phyloP scores from a whole-genome alignment of 768 basidiomycete species.

The Strobilomyces confusus region DNA sequence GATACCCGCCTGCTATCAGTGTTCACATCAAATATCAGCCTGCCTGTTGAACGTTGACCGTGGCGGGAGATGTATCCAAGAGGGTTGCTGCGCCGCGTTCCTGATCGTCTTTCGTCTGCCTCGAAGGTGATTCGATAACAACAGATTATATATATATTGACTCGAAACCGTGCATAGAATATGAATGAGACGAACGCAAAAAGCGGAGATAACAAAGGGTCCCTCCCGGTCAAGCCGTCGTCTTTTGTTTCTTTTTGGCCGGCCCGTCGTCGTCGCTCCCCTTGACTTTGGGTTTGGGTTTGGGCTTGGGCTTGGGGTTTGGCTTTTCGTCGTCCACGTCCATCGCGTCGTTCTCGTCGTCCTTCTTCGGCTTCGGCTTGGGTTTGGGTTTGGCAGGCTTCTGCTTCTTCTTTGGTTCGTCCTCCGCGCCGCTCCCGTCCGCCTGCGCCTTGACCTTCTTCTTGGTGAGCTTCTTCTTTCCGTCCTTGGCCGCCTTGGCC shows the following conservation, averaged over 20 bases:
- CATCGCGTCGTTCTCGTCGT: slow-evolving; percentile 45
- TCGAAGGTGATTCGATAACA: too few species aligned
- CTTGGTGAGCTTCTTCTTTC: slow-evolving; percentile 35
- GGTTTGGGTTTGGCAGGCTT: slow-evolving; percentile 39
- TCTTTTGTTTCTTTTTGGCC: slow-evolving; percentile 76
- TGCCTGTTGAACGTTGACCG: too few species aligned
- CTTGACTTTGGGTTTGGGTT: slow-evolving; percentile 36
- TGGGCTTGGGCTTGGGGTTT: slow-evolving; percentile 39
- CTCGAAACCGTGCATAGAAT: too few species aligned
- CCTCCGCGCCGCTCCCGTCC: slow-evolving; percentile 39
- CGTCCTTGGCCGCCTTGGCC: slow-evolving; percentile 35
- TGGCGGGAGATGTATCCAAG: too few species aligned
- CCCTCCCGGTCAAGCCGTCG: slow-evolving; percentile 32
- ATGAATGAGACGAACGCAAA: too few species aligned
- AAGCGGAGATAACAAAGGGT: too few species aligned
- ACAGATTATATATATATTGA: too few species aligned
- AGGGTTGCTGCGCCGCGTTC: too few species aligned
- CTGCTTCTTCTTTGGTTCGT: slow-evolving; percentile 50
- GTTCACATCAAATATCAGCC: too few species aligned
- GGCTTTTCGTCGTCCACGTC: slow-evolving; percentile 44
- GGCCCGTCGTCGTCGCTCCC: slow-evolving; percentile 46
- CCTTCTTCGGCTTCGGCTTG: slow-evolving; percentile 39
- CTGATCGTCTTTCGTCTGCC: too few species aligned
- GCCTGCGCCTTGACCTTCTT: slow-evolving; percentile 44
- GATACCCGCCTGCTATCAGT: too few species aligned